phyloP scores from a whole-genome alignment of 202 grass and related monocot species.

The Sporobolus alterniflorus region DNA sequence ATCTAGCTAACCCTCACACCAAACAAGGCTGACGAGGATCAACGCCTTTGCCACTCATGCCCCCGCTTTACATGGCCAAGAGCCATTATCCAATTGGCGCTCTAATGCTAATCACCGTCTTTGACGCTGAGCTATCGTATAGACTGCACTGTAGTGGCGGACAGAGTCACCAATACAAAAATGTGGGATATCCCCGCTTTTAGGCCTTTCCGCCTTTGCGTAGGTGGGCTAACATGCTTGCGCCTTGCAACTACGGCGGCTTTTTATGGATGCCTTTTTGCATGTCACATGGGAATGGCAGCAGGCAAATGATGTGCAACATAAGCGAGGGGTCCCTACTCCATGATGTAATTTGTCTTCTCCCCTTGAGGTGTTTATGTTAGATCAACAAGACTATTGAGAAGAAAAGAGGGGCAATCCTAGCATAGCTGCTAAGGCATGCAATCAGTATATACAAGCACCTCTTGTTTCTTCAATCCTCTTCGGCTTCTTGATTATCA shows the following conservation, averaged over 20 bases:
- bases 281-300: slow-evolving; percentile 5
- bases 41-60: slow-evolving; percentile 45
- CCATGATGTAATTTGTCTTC: background rate
- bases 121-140: slow-evolving; percentile 3
- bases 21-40: slow-evolving; percentile 12
- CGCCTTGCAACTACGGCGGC: slow-evolving; percentile 19
- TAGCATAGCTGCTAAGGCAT: background rate
- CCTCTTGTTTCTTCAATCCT: background rate
- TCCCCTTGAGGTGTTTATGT: slow-evolving; percentile 16
- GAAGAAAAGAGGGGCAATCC: background rate
- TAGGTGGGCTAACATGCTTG: slow-evolving; percentile 49
- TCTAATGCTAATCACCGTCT: background rate
- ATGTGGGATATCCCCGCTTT: slow-evolving; percentile 2
- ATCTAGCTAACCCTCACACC: slow-evolving; percentile 14
- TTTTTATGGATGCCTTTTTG: slow-evolving; percentile 34
- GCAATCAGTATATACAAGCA: background rate
- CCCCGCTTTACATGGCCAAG: slow-evolving; percentile 22
- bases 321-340: background rate
- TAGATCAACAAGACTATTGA: background rate
- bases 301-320: slow-evolving; percentile 10
- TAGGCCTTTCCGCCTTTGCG: slow-evolving; percentile 9
- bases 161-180: slow-evolving; percentile 45
- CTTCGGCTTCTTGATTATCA: background rate
- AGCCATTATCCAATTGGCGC: slow-evolving; percentile 5
- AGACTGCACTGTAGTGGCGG: slow-evolving; percentile 24